A percentile compares a stretch with the other conserved stretches of the same genome.
Evolutionary conservation across 768 basidiomycete genomes (phyloP).

Genomic region (Russula dissimulans): DNA sequence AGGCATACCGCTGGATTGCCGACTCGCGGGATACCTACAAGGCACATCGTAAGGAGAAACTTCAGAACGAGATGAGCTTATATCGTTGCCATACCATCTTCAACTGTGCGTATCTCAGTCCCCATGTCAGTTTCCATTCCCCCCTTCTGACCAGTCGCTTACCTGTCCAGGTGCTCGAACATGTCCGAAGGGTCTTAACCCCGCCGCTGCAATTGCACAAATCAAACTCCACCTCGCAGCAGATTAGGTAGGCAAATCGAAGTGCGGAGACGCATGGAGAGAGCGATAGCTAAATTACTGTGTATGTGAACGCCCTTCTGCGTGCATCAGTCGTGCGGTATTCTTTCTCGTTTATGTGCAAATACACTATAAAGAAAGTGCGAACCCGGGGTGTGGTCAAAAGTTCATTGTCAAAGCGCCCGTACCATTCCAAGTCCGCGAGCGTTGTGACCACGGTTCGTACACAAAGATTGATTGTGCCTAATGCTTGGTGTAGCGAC

Average conservation of each 20-base stretch:
- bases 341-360: background rate
- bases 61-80: constrained; percentile 93
- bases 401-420: background rate
- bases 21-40: constrained; percentile 86
- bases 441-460: background rate
- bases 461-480: background rate
- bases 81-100: constrained; percentile 99
- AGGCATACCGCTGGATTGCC: constrained; percentile 96
- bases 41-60: constrained; percentile 75
- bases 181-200: constrained; percentile 96
- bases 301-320: constrained; percentile 3
- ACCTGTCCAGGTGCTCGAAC: constrained; percentile 64
- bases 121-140: constrained; percentile 20
- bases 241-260: constrained; percentile 35
- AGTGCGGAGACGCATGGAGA: background rate
- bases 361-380: background rate
- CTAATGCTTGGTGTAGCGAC: background rate
- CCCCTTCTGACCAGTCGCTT: background rate
- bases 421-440: background rate
- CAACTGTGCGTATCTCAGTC: constrained; percentile 50
- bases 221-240: constrained; percentile 86
- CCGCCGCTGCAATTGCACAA: constrained; percentile 83
- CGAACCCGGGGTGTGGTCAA: background rate
- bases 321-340: background rate
- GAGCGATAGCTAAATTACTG: background rate